phyloP scores from a whole-genome alignment of 2,329 filamentous ascomycete species.

The Didymellaceae sp. region DNA sequence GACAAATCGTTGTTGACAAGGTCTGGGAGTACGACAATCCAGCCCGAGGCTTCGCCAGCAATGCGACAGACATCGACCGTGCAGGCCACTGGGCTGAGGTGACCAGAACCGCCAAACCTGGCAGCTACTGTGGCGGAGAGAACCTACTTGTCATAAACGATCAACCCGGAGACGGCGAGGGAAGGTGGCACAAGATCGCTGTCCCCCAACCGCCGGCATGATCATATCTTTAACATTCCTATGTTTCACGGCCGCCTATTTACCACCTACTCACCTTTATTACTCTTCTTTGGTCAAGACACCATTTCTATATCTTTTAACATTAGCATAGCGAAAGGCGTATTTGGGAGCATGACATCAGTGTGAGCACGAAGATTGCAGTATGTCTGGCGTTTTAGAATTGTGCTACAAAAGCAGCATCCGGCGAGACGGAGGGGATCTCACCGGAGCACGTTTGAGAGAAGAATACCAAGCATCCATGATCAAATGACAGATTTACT shows the following conservation, averaged over 20 bases:
- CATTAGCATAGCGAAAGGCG: slow-evolving; percentile 36
- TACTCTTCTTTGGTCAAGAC: neutral
- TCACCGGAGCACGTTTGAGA: neutral
- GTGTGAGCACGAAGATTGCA: slow-evolving; percentile 4
- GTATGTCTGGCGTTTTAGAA: slow-evolving; percentile 9
- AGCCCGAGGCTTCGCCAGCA: slow-evolving; percentile 28
- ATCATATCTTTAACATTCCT: slow-evolving; percentile 17
- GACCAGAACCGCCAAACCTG: slow-evolving; percentile 56
- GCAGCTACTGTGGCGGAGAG: slow-evolving; percentile 63
- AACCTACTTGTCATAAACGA: slow-evolving; percentile 59
- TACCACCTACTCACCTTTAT: slow-evolving; percentile 2
- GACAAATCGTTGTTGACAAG: slow-evolving; percentile 60
- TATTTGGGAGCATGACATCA: slow-evolving; percentile 18
- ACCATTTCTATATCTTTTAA: slow-evolving; percentile 1
- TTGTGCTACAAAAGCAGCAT: neutral
- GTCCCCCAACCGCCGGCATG: slow-evolving; percentile 30
- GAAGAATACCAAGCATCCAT: neutral
- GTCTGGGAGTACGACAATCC: slow-evolving; percentile 57
- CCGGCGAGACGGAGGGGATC: neutral
- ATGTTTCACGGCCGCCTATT: slow-evolving; percentile 15
- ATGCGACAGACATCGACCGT: slow-evolving; percentile 32
- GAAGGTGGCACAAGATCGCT: slow-evolving; percentile 43
- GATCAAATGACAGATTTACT: neutral
- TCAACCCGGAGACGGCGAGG: slow-evolving; percentile 37
- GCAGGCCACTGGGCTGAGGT: slow-evolving; percentile 46